These are phyloP conservation scores for Rhododendron mucronatum DNA, from an alignment of 148 eudicot genomes.

Conservation along the genomic window DNA sequence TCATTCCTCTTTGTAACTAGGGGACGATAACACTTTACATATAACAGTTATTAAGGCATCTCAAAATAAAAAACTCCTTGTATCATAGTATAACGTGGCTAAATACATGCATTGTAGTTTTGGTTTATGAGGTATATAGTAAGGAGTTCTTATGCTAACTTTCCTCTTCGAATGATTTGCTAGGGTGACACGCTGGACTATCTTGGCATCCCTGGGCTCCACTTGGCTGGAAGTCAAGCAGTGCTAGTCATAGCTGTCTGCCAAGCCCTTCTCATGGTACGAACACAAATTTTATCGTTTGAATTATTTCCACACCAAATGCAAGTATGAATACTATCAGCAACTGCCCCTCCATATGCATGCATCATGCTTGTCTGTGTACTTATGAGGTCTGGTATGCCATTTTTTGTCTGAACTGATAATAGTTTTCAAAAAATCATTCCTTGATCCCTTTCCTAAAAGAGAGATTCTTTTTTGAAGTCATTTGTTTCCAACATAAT, in stretches of 20 bases:
- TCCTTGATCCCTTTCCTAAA: not conserved
- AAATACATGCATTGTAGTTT: not conserved
- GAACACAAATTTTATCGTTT: not conserved
- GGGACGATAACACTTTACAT: not conserved
- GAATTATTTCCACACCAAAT: not conserved
- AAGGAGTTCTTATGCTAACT: not conserved
- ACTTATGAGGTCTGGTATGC: not conserved
- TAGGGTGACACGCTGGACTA: conserved; percentile 97
- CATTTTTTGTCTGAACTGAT: not conserved
- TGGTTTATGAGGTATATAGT: not conserved
- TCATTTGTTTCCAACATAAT: not conserved
- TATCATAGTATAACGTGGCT: not conserved
- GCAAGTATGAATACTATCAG: not conserved
- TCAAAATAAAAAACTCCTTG: not conserved
- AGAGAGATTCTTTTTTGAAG: not conserved
- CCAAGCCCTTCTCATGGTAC: conserved; percentile 92
- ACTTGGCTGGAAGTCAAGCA: conserved; percentile 97
- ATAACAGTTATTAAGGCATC: not conserved
- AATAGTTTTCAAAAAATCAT: not conserved
- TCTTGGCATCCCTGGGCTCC: conserved; percentile 97
- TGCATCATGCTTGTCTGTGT: not conserved
- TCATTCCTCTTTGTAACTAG: not conserved
- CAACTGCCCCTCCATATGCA: not conserved
- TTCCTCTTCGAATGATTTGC: conserved; percentile 4
- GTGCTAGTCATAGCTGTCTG: conserved; percentile 86